Conservation (phyloP, 176 grass and related monocot species). For the Elaeis guineensis region DNA sequence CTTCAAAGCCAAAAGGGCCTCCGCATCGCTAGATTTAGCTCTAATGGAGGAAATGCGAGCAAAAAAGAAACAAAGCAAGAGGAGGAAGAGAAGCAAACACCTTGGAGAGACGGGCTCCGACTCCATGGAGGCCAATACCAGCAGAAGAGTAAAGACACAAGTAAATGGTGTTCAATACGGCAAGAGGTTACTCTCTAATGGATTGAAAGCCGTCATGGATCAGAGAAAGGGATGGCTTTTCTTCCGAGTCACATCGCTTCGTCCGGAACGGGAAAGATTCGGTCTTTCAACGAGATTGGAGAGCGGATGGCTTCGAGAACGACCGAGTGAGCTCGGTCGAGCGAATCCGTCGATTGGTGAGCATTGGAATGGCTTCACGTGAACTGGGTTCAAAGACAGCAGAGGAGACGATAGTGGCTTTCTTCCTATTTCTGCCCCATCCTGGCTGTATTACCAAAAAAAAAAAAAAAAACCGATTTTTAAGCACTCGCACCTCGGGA, state of each 20-base stretch:
- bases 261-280: background rate
- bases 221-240: background rate
- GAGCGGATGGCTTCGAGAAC: background rate
- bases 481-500: no score
- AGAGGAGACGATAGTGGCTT: no score
- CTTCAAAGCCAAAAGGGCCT: constrained; percentile 61
- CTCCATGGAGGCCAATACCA: background rate
- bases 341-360: background rate
- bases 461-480: no score
- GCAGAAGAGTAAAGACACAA: background rate
- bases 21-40: constrained; percentile 25
- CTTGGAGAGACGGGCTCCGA: background rate
- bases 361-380: background rate
- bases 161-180: background rate
- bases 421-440: no score
- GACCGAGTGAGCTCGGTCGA: background rate
- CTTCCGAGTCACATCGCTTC: constrained; percentile 1
- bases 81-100: constrained; percentile 5
- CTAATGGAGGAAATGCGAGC: background rate
- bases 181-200: no score
- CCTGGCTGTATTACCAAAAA: no score
- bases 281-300: background rate
- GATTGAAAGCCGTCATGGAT: constrained; percentile 3
- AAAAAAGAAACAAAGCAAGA: constrained; percentile 7
- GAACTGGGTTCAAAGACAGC: no score